Conservation (phyloP, 257 asterid species). For the Sherardia arvensis region DNA sequence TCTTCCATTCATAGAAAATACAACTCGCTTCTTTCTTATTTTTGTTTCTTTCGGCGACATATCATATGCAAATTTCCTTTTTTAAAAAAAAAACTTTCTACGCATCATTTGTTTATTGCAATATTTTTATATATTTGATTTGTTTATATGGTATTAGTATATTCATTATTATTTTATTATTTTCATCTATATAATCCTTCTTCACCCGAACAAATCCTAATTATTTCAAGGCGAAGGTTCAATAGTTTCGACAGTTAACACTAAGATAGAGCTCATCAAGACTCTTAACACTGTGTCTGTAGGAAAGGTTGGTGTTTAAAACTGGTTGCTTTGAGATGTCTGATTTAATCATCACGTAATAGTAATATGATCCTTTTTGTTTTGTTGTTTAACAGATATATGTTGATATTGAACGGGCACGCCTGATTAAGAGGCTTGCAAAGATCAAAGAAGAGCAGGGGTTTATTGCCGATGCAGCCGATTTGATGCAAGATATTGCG, state of each 20-base stretch:
- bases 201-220: too few species aligned
- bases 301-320: slow-evolving; percentile 40
- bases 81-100: too few species aligned
- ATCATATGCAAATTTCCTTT: too few species aligned
- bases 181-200: too few species aligned
- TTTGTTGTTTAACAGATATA: slow-evolving; percentile 44
- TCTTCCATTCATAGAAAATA: too few species aligned
- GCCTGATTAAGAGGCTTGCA: slow-evolving; percentile 87
- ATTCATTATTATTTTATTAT: too few species aligned
- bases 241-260: slow-evolving; percentile 65
- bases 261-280: slow-evolving; percentile 84
- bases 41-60: too few species aligned
- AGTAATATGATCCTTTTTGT: neutral
- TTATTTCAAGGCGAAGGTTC: slow-evolving; percentile 95
- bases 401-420: slow-evolving; percentile 97
- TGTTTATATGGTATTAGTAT: too few species aligned
- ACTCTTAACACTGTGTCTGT: slow-evolving; percentile 88
- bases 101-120: too few species aligned
- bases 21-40: too few species aligned
- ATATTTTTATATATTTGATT: too few species aligned
- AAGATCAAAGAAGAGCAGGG: slow-evolving; percentile 92
- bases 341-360: neutral
- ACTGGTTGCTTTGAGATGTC: neutral
- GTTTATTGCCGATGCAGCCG: slow-evolving; percentile 86
- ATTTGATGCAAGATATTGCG: slow-evolving; percentile 99